Conservation (phyloP, 768 basidiomycete genomes). For the Austroboletus festivus region DNA sequence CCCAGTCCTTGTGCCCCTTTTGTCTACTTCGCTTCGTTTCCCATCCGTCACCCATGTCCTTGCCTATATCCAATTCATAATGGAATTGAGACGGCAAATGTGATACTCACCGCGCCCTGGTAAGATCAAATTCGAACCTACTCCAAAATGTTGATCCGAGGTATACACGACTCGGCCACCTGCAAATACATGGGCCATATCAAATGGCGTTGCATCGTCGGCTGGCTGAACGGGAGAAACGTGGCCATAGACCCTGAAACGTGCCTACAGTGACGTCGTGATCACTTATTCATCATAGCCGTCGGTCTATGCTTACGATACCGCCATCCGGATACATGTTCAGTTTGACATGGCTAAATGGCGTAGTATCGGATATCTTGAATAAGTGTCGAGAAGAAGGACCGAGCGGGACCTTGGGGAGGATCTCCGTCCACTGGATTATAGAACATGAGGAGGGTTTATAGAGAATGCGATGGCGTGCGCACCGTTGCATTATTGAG, state of each 20-base stretch:
- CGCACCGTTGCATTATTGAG: conserved; percentile 51
- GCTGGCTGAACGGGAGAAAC: conserved; percentile 64
- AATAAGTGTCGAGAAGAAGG: conserved; percentile 91
- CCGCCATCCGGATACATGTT: conserved; percentile 98
- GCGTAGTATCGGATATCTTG: conserved; percentile 51
- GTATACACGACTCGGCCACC: conserved; percentile 81
- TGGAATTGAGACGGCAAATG: too few species aligned
- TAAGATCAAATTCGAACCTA: conserved; percentile 85
- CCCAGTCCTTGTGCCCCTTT: conserved; percentile 87
- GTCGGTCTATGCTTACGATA: conserved; percentile 50
- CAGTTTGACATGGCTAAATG: conserved; percentile 80
- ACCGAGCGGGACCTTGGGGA: conserved; percentile 73
- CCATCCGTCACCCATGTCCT: conserved; percentile 98
- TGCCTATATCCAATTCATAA: conserved; percentile 40
- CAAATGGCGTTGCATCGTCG: conserved; percentile 51
- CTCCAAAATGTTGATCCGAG: conserved; percentile 95
- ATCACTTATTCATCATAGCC: not conserved
- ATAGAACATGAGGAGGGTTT: not conserved
- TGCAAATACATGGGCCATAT: conserved; percentile 87
- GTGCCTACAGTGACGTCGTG: conserved; percentile 50
- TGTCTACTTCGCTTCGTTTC: conserved; percentile 88
- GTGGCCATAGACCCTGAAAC: conserved; percentile 87
- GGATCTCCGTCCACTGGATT: conserved; percentile 77
- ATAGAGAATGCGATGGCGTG: not conserved
- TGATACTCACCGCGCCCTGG: conserved; percentile 73